Evolutionary conservation across 371 early-diverging fungal genomes (phyloP), one percentile per base, ranked within the genome.

Genomic region (Fennellomyces sp.): DNA sequence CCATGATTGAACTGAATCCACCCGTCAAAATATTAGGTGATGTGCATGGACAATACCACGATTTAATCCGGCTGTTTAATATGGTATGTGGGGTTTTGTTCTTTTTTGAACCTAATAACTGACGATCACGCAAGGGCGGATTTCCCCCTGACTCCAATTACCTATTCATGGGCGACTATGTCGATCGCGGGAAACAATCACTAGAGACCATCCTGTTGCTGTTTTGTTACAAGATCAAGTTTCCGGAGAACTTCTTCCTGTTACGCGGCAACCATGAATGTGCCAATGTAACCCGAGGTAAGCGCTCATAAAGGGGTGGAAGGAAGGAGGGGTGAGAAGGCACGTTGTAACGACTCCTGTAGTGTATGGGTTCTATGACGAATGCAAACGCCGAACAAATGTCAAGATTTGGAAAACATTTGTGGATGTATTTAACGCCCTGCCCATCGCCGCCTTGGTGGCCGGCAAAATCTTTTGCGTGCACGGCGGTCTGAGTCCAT

Each of bases 341-440:
- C 10, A 10, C 30, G 5, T 5, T 17, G 2, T 51, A 10, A 7
- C 12, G 52, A 15, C 25, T 2, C 39, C 15, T 52, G 8, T 53
- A 66, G 67, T 99, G 25, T 99, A 99, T 73, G 99, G 99, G 3
- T 99, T 99, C 74, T 99, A 97, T 74, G 99, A 99, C 72, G 99
- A 99, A 76, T 97, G 97, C 85, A 99, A 98, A 76, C 90, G 99
- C 62, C 79, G 99, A 62, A 93, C 91, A 51, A 95, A 87, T 66
- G 81, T 94, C 53, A 95, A 95, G 66, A 86, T 97, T 48, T 99
- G 99, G 99, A 97, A 94, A 74, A 88, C 91, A 12, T 99, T 99
- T 78, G 93, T 96, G 1, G 97, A 97, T 72, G 92, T 90, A n/a
- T 99, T 99, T 82, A 98, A 99, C 75, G 94, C 96, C 49, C 72